phyloP scores from a whole-genome alignment of 2,329 filamentous ascomycete species.

The Dothidotthia symphoricarpi region DNA sequence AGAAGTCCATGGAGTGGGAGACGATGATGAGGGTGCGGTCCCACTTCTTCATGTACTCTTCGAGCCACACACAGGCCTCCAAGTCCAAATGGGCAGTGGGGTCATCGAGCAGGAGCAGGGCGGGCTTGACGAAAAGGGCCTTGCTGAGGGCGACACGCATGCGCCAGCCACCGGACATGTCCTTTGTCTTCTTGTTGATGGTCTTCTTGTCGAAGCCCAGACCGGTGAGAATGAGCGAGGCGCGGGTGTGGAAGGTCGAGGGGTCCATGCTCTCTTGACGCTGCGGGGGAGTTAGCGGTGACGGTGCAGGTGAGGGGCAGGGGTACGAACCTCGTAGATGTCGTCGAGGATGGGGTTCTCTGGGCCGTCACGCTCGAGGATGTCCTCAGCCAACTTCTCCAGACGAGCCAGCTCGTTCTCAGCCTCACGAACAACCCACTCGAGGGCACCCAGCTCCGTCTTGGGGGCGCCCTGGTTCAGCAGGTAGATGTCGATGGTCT shows the following conservation, averaged over 20 bases:
- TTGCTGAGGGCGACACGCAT: slow-evolving; percentile 98
- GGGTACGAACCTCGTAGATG: slow-evolving; percentile 79
- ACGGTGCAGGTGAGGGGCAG: slow-evolving; percentile 10
- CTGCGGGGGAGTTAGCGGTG: slow-evolving; percentile 47
- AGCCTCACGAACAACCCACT: slow-evolving; percentile 96
- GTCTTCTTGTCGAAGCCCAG: slow-evolving; percentile 98
- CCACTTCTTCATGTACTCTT: slow-evolving; percentile 99
- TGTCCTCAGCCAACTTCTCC: slow-evolving; percentile 82
- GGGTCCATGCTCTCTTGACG: slow-evolving; percentile 99
- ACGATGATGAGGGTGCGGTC: slow-evolving; percentile 94
- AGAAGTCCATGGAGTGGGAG: slow-evolving; percentile 97
- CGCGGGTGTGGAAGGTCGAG: slow-evolving; percentile 92
- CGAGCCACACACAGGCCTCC: slow-evolving; percentile 98
- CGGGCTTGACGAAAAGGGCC: slow-evolving; percentile 97
- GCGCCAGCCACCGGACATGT: slow-evolving; percentile 99
- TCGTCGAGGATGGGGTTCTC: slow-evolving; percentile 89
- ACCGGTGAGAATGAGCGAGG: slow-evolving; percentile 95
- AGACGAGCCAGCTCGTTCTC: slow-evolving; percentile 88
- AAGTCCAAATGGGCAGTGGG: slow-evolving; percentile 98
- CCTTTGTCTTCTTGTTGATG: slow-evolving; percentile 99
- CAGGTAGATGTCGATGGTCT: slow-evolving; percentile 97
- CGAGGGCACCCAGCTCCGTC: slow-evolving; percentile 82
- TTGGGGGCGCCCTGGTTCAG: slow-evolving; percentile 95
- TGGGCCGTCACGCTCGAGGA: slow-evolving; percentile 88
- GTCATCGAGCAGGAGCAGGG: slow-evolving; percentile 92